Evolutionary conservation across 148 eudicot species (phyloP).

Genomic region (Arctostaphylos glauca): DNA sequence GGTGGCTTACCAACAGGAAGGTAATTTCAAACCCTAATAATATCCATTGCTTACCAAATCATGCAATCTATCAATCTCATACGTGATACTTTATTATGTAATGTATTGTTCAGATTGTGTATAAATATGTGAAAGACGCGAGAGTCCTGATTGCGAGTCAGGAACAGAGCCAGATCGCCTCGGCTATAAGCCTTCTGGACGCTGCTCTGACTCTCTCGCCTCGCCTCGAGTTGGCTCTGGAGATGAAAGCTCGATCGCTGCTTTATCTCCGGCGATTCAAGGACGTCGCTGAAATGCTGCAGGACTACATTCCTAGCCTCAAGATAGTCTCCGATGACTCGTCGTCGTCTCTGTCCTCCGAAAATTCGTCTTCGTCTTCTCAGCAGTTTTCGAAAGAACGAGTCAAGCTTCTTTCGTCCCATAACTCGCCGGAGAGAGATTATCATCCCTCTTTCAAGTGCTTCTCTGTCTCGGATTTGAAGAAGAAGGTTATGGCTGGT

Average conservation of each 20-base stretch:
- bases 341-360: slow-evolving; percentile 58
- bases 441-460: slow-evolving; percentile 57
- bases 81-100: background rate
- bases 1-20: slow-evolving; percentile 98
- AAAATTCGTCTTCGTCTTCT: slow-evolving; percentile 47
- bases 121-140: slow-evolving; percentile 71
- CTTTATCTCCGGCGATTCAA: slow-evolving; percentile 69
- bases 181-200: slow-evolving; percentile 68
- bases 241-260: slow-evolving; percentile 71
- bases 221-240: slow-evolving; percentile 59
- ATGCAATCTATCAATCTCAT: background rate
- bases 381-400: slow-evolving; percentile 54
- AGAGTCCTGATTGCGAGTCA: slow-evolving; percentile 53
- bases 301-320: slow-evolving; percentile 86
- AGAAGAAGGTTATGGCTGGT: slow-evolving; percentile 74
- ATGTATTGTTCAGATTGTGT: slow-evolving; percentile 52
- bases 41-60: background rate
- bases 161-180: slow-evolving; percentile 50
- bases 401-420: slow-evolving; percentile 52
- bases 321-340: slow-evolving; percentile 47
- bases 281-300: slow-evolving; percentile 83
- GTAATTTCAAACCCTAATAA: slow-evolving; percentile 26
- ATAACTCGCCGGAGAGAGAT: slow-evolving; percentile 35
- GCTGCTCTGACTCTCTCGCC: slow-evolving; percentile 69
- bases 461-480: slow-evolving; percentile 86